These are phyloP conservation scores for Scedosporium dehoogii DNA, from an alignment of 2,329 filamentous ascomycete genomes.

Conservation along the genomic window DNA sequence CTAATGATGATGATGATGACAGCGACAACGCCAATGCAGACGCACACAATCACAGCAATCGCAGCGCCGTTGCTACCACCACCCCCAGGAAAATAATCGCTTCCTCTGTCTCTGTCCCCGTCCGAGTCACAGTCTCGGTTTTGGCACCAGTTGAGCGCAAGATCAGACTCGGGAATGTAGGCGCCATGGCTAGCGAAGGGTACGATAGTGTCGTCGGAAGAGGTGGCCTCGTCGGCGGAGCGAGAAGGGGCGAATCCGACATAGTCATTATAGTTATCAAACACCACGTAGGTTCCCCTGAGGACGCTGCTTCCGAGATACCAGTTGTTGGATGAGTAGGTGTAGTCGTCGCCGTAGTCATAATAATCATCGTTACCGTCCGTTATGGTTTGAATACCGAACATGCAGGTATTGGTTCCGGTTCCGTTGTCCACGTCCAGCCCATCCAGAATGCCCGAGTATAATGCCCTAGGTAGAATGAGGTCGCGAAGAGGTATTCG, in stretches of 20 bases:
- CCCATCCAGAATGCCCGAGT: conserved; percentile 21
- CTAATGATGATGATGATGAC: not conserved
- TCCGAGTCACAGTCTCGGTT: not conserved
- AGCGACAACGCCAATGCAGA: not conserved
- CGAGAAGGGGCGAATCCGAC: conserved; percentile 62
- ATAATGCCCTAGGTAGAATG: conserved; percentile 31
- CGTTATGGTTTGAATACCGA: conserved; percentile 48
- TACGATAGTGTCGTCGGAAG: conserved; percentile 10
- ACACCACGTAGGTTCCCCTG: conserved; percentile 62
- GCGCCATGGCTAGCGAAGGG: conserved; percentile 1
- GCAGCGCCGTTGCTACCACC: not conserved
- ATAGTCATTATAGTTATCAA: conserved; percentile 61
- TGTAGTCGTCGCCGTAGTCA: not conserved
- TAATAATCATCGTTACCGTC: conserved; percentile 6
- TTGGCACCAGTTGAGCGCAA: not conserved
- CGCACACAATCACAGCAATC: not conserved
- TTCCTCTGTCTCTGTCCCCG: no score
- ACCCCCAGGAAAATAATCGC: not conserved
- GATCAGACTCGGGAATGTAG: conserved; percentile 1
- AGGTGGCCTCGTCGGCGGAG: conserved; percentile 38
- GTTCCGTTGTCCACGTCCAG: conserved; percentile 31
- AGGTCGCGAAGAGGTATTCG: conserved; percentile 45
- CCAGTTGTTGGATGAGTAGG: conserved; percentile 20
- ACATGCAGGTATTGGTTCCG: conserved; percentile 38
- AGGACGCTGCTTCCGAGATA: conserved; percentile 49